Evolutionary conservation across 441 rosid genomes (phyloP).

Genomic region (Brassica balearica): DNA sequence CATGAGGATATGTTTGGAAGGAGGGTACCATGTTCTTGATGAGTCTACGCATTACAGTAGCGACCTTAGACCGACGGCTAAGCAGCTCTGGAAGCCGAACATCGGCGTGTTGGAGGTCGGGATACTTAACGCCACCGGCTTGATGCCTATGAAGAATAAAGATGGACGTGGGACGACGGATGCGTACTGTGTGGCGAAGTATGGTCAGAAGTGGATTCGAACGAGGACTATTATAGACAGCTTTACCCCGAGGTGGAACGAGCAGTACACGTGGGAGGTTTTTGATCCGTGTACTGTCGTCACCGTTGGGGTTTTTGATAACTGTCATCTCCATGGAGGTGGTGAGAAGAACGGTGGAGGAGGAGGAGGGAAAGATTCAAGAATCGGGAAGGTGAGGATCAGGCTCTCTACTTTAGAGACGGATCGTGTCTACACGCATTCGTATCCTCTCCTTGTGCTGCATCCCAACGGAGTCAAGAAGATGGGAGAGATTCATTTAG

Average conservation of each 20-base stretch:
- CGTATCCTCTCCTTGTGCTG: constrained; percentile 85
- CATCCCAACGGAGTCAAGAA: constrained; percentile 88
- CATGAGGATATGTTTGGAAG: constrained; percentile 90
- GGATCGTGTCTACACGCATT: constrained; percentile 90
- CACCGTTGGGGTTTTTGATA: constrained; percentile 93
- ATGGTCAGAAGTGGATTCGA: constrained; percentile 93
- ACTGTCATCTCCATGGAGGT: constrained; percentile 83
- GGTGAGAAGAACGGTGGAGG: constrained; percentile 70
- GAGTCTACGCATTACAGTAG: constrained; percentile 97
- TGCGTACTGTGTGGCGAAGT: constrained; percentile 97
- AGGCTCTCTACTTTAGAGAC: constrained; percentile 96
- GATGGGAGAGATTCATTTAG: constrained; percentile 97
- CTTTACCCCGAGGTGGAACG: constrained; percentile 78
- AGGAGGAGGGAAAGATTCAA: constrained; percentile 64
- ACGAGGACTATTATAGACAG: constrained; percentile 91
- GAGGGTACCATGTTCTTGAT: constrained; percentile 94
- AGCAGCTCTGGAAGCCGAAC: constrained; percentile 85
- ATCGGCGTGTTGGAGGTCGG: constrained; percentile 92
- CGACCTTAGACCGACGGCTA: constrained; percentile 93
- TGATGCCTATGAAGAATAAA: constrained; percentile 90
- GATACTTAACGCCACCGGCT: constrained; percentile 76
- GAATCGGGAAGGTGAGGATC: constrained; percentile 89
- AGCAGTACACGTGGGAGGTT: constrained; percentile 98
- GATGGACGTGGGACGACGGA: constrained; percentile 92
- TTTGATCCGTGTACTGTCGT: constrained; percentile 94